phyloP scores from a whole-genome alignment of 2,329 filamentous ascomycete species.

The Arthrobotrys musiformis region DNA sequence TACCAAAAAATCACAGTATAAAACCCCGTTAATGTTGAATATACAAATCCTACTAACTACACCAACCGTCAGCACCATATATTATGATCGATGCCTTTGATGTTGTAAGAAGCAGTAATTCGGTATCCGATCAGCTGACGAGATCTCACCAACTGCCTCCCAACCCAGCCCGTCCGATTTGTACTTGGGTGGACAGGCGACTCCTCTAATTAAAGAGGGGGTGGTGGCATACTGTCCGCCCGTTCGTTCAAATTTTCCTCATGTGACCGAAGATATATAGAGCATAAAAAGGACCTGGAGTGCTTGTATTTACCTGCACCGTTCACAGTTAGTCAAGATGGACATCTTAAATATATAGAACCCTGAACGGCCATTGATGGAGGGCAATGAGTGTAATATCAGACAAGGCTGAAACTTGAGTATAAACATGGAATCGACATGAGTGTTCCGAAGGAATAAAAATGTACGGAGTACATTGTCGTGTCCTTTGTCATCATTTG shows the following conservation, averaged over 20 bases:
- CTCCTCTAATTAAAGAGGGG: conserved; percentile 61
- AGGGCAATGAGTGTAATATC: conserved; percentile 59
- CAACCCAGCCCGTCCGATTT: conserved; percentile 60
- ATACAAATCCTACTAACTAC: background rate
- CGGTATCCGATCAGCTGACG: conserved; percentile 63
- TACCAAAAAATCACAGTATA: conserved; percentile 19
- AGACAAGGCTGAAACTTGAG: conserved; percentile 66
- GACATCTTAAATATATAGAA: background rate
- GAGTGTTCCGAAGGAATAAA: conserved; percentile 58
- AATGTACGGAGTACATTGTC: conserved; percentile 38
- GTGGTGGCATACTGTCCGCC: conserved; percentile 64
- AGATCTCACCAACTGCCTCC: conserved; percentile 65
- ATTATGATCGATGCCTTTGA: conserved; percentile 29
- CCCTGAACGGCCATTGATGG: conserved; percentile 10
- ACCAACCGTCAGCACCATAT: conserved; percentile 18
- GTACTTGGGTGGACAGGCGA: conserved; percentile 62
- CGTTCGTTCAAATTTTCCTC: conserved; percentile 66
- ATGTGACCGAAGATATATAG: conserved; percentile 58
- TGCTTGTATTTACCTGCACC: conserved; percentile 60
- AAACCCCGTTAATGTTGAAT: conserved; percentile 37
- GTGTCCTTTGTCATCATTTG: conserved; percentile 55
- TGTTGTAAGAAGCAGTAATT: conserved; percentile 50
- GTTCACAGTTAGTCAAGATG: conserved; percentile 55
- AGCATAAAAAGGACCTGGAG: background rate
- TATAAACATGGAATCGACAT: conserved; percentile 61